Percentiles rank a stretch among this genome's conserved stretches.
Conservation (phyloP, 148 eudicot genomes). For the Arctostaphylos glauca region DNA sequence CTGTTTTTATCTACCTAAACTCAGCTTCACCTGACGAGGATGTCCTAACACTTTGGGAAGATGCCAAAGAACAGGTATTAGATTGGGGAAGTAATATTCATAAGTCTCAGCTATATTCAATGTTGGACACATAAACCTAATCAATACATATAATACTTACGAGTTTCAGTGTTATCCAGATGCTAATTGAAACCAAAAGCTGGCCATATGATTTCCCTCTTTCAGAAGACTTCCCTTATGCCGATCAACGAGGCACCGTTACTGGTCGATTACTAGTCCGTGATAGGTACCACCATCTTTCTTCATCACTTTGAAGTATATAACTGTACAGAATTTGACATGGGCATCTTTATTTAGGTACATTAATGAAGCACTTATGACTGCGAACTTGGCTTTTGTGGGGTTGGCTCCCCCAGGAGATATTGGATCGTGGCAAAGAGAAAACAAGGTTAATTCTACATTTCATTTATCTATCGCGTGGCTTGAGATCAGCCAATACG, state of each 20-base stretch:
- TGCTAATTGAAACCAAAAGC: constrained; percentile 47
- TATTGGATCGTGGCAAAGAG: constrained; percentile 62
- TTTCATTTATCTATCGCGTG: background rate
- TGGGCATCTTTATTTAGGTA: constrained; percentile 18
- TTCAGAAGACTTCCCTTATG: constrained; percentile 50
- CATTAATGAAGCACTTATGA: constrained; percentile 15
- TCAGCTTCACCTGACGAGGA: constrained; percentile 29
- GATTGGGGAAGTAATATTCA: background rate
- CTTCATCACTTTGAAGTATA: background rate
- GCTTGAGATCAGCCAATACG: background rate
- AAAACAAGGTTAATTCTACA: constrained; percentile 45
- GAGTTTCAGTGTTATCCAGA: constrained; percentile 28
- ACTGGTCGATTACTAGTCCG: constrained; percentile 59
- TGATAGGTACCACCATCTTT: constrained; percentile 50
- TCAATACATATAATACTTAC: background rate
- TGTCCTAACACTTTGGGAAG: constrained; percentile 50
- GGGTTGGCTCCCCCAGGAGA: constrained; percentile 56
- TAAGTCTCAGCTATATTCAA: background rate
- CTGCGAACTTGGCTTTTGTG: constrained; percentile 53
- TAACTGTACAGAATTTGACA: background rate
- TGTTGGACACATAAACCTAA: background rate
- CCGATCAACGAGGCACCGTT: constrained; percentile 52
- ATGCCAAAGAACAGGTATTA: constrained; percentile 63
- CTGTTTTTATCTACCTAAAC: constrained; percentile 72
- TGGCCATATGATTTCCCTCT: constrained; percentile 84